Evolutionary conservation across 305 asterid genomes (phyloP), one percentile per base, ranked within the genome.

Genomic region (Fraxinus dipetala): DNA sequence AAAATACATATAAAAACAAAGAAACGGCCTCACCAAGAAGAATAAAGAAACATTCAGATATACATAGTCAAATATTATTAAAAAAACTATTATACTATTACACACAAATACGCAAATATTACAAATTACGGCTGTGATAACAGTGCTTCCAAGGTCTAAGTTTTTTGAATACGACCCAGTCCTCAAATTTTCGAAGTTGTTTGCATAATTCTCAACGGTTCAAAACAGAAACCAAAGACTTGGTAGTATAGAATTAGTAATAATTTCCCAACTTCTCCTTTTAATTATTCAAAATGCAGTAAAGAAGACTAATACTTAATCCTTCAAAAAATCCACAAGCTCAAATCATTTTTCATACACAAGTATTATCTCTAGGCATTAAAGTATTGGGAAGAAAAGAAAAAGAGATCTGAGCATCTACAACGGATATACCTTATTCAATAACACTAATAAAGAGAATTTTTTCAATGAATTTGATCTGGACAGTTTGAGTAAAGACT

Each of bases 21-120:
- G 83, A 81, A 88, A 83, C 84, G 87, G 88, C 92, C 87, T 78
- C 61, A 81, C 88, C 82, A 87, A 90, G 93, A 83, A 92, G 93
- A 87, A 92, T 87, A 83, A 83, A 83, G 94, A 91, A 88, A 89
- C 89, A 79, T 89, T 88, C 94, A 91, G 86, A 82, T 32, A 63
- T 79, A 85, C 82, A 80, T 3, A 69, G 77, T 78, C 80, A 76
- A 72, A 45, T 35, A 59, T 77, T 72, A 83, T 78, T 73, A 67
- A 54, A 54, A 51, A 14, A 56, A 40, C 35, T 65, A 80, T 2
- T 65, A 22, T 3, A 26, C 32, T 24, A 63, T 63, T 70, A 75
- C 40, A 43, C 30, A 80, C 86, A 83, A 78, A 78, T 69, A 72
- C 13, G 61, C 78, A 81, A 78, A 69, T 38, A 36, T 2, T 74